Base-by-base conservation (phyloP, 192 early-diverging fungal genomes). In the Lobulomyces angularis region DNA sequence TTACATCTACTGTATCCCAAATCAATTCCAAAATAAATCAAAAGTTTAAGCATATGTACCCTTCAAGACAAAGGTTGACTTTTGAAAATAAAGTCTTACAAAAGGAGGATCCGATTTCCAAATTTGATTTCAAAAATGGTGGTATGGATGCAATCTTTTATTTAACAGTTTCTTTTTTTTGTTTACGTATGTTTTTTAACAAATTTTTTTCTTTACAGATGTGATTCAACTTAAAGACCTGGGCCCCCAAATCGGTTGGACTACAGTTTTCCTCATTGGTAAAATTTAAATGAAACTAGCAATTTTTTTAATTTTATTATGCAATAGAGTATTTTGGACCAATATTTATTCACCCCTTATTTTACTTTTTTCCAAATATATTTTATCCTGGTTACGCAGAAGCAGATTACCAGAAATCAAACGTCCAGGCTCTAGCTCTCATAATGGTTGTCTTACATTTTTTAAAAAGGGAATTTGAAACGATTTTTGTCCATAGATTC, bases 281-380 rank as follows among this genome's bases (percentile, higher is more conserved):
- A n/a, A n/a, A n/a, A n/a, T n/a, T n/a, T n/a, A n/a, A n/a, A n/a
- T n/a, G n/a, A n/a, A n/a, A n/a, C n/a, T n/a, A n/a, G n/a, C n/a
- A n/a, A n/a, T n/a, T n/a, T n/a, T n/a, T n/a, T n/a, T n/a, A n/a
- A n/a, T n/a, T n/a, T n/a, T n/a, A n/a, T n/a, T n/a, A n/a, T n/a
- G n/a, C n/a, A 50, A 75, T 93, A 43, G 92, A 97, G 60, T 97
- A 97, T 39, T 50, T 80, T 29, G 92, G 92, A 29, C 92, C 92
- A 18, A 51, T 97, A 40, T 29, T 89, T 23, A 71, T 92, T 51
- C 88, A 97, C 43, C 77, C 81, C 23, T 48, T 97, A 23, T 69
- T 90, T 48, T 97, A 86, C 73, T 79, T 75, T 54, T 64, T 80
- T 24, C 68, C 68, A 14, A 56, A 50, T 9, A 22, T 79, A 28